Evolutionary conservation across 306 rosid genomes (phyloP).

Genomic region (Abrus pulchellus): DNA sequence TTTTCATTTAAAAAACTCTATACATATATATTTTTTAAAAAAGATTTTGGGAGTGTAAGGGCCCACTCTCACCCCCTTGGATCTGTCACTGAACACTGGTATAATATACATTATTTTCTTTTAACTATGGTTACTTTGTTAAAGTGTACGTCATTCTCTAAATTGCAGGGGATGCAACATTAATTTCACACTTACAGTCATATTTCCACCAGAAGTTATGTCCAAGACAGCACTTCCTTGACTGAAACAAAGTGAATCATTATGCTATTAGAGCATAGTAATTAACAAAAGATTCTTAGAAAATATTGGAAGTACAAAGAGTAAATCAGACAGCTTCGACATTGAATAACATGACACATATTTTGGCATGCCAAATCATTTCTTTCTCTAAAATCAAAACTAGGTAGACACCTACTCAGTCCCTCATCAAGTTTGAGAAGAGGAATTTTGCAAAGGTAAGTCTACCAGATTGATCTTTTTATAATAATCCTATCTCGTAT

Average conservation of each 20-base stretch:
- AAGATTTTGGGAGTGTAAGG: no score
- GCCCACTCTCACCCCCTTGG: no score
- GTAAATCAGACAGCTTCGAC: not conserved
- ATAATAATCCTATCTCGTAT: conserved; percentile 11
- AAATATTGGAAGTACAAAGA: conserved; percentile 26
- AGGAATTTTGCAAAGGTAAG: conserved; percentile 15
- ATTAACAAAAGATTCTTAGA: conserved; percentile 5
- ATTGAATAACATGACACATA: conserved; percentile 8
- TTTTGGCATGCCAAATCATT: conserved; percentile 21
- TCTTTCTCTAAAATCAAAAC: conserved; percentile 13
- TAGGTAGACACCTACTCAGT: conserved; percentile 4
- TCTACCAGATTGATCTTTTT: conserved; percentile 5
- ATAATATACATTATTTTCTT: conserved; percentile 34
- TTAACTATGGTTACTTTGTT: conserved; percentile 6
- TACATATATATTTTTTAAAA: no score
- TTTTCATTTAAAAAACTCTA: no score
- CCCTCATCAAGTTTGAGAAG: conserved; percentile 32
- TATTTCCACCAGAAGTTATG: conserved; percentile 78
- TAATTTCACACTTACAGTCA: conserved; percentile 73
- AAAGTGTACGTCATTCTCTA: conserved; percentile 14
- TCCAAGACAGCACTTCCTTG: conserved; percentile 91
- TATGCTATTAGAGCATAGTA: conserved; percentile 40
- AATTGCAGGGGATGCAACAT: conserved; percentile 10
- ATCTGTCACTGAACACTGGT: not conserved
- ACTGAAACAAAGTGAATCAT: conserved; percentile 66